Conservation (phyloP, 805 yeast genomes). For the Scheffersomyces lignosus region DNA sequence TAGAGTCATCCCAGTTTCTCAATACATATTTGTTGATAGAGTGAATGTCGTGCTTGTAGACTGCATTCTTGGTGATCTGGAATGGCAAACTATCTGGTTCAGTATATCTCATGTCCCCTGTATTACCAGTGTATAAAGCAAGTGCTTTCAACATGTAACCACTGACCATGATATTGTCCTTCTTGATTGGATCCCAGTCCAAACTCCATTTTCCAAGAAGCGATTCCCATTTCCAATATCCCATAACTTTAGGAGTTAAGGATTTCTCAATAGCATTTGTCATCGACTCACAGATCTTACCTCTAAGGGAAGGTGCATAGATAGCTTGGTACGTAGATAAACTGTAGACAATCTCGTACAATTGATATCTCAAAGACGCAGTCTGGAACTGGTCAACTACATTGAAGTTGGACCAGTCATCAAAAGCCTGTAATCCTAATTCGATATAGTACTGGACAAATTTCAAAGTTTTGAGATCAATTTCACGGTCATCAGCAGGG, state of each 20-base stretch:
- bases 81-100: constrained; percentile 6
- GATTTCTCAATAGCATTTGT: constrained; percentile 7
- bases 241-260: constrained; percentile 6
- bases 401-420: constrained; percentile 8
- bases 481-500: constrained; percentile 6
- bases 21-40: constrained; percentile 9
- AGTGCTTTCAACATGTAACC: constrained; percentile 9
- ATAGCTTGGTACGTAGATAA: constrained; percentile 8
- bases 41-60: constrained; percentile 9
- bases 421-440: constrained; percentile 9
- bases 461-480: constrained; percentile 4
- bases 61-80: constrained; percentile 5
- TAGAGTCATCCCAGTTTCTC: constrained; percentile 9
- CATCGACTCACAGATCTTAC: constrained; percentile 7
- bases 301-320: constrained; percentile 8
- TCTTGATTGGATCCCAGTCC: constrained; percentile 6
- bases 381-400: constrained; percentile 4
- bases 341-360: constrained; percentile 7
- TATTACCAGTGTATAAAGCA: constrained; percentile 5
- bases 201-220: constrained; percentile 6
- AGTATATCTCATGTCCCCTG: constrained; percentile 5
- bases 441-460: constrained; percentile 8
- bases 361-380: constrained; percentile 8
- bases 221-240: constrained; percentile 10
- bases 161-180: constrained; percentile 9